A percentile compares a stretch with the other conserved stretches of the same genome.
phyloP scores from a whole-genome alignment of 2,329 filamentous ascomycete species.

The Simplicillium aogashimaense region DNA sequence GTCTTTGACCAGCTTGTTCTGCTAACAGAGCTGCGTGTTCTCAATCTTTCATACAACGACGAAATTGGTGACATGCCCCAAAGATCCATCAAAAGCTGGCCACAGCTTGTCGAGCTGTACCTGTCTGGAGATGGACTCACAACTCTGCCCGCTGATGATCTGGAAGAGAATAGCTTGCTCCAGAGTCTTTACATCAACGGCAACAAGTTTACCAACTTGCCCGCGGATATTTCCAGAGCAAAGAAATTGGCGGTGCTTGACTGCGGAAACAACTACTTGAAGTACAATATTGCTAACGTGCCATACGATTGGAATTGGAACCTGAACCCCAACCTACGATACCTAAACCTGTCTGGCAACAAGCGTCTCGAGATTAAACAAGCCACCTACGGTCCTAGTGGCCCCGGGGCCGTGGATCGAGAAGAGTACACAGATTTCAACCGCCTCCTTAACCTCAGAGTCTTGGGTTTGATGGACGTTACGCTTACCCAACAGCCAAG shows the following conservation, averaged over 20 bases:
- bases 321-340: conserved; percentile 88
- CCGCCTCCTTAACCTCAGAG: conserved; percentile 69
- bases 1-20: conserved; percentile 86
- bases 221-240: conserved; percentile 89
- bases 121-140: conserved; percentile 92
- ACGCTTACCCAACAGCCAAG: conserved; percentile 78
- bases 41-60: conserved; percentile 93
- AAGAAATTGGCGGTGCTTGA: conserved; percentile 87
- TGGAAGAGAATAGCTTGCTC: conserved; percentile 80
- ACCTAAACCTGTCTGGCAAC: conserved; percentile 93
- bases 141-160: conserved; percentile 81
- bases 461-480: conserved; percentile 95
- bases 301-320: conserved; percentile 99
- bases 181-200: conserved; percentile 92
- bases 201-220: conserved; percentile 95
- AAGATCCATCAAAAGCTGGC: conserved; percentile 80
- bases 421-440: conserved; percentile 79
- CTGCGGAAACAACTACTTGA: conserved; percentile 87
- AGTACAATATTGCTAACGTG: conserved; percentile 98
- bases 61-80: conserved; percentile 80
- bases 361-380: conserved; percentile 87
- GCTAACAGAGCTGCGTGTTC: conserved; percentile 71
- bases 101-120: conserved; percentile 82
- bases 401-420: conserved; percentile 42
- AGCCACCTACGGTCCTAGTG: conserved; percentile 37